Evolutionary conservation across 2,329 filamentous ascomycete genomes (phyloP), one percentile per base, ranked within the genome.

Genomic region (Leptographium radiaticola): DNA sequence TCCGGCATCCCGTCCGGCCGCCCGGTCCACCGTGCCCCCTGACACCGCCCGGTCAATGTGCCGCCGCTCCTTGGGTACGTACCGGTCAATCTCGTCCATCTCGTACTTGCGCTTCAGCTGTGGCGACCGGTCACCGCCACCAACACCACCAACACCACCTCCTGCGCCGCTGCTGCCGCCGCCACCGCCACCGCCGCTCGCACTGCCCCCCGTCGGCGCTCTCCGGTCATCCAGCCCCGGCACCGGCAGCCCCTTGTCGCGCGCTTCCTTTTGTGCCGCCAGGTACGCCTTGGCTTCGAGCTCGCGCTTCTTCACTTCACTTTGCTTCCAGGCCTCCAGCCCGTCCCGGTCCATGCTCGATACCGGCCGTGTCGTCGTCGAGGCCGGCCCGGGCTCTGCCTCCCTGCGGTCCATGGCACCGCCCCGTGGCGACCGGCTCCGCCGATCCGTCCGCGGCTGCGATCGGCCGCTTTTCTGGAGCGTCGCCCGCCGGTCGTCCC

Each of bases 261-360:
- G 72, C 36, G 80, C 79, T 59, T 82, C 79, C 57, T 77, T 76
- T 59, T 81, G 78, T 3, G 78, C 79, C 8, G 79, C 79, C 40
- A 83, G 68, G 59, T 83, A 84, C 6, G 78, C 79, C 63, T 81
- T 83, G 42, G 81, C 81, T 64, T 83, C 80, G 58, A 75, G 75
- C 63, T 83, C 79, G 51, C 80, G 75, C 62, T 80, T 79, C 63
- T 74, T 77, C 52, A 81, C 79, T 60, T 82, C 79, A 55, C 76
- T 75, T 58, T 77, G 74, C 63, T 83, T 83, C 72, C 77, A 77
- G 16, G 72, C 73, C 60, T 80, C 77, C 31, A 72, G 67, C 43
- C 72, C 73, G n/a, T 74, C 70, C 49, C 73, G 73, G 54, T 69
- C 74, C 20, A 71, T 65, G 16, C 64, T 66, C 1, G 70, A 66